Percentiles rank a stretch among this genome's conserved stretches.
These are phyloP conservation scores for Iberis amara DNA, from an alignment of 441 rosid genomes.

Conservation along the genomic window DNA sequence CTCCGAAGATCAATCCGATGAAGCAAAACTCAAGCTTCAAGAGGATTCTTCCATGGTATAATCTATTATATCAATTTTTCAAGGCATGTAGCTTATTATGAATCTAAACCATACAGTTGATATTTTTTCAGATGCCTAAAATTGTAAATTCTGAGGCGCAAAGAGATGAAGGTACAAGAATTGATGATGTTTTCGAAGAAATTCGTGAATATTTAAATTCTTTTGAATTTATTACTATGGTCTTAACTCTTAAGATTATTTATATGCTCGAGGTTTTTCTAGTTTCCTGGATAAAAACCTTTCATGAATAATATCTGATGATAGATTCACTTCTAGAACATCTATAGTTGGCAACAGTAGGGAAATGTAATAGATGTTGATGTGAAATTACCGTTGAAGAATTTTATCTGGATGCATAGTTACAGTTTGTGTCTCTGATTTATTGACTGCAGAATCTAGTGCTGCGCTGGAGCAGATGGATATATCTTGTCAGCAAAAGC, in stretches of 20 bases:
- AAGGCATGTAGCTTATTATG: background rate
- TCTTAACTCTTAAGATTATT: background rate
- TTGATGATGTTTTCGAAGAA: constrained; percentile 37
- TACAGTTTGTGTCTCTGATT: constrained; percentile 16
- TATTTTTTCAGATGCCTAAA: constrained; percentile 39
- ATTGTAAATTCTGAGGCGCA: constrained; percentile 38
- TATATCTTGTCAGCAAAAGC: constrained; percentile 42
- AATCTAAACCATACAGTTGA: constrained; percentile 14
- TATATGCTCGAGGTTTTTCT: background rate
- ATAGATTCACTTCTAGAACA: constrained; percentile 2
- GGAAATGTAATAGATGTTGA: constrained; percentile 11
- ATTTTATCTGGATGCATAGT: constrained; percentile 6
- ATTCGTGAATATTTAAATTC: constrained; percentile 46
- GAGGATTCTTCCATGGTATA: constrained; percentile 38
- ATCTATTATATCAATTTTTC: constrained; percentile 3
- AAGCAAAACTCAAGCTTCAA: constrained; percentile 39
- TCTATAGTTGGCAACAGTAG: constrained; percentile 1
- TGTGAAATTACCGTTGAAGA: constrained; percentile 5
- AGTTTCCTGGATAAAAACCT: background rate
- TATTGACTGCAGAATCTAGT: constrained; percentile 38
- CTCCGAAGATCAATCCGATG: constrained; percentile 49
- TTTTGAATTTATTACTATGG: background rate
- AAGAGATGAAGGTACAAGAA: constrained; percentile 37
- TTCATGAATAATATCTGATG: constrained; percentile 6
- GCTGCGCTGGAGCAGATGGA: constrained; percentile 48